phyloP scores from a whole-genome alignment of 192 early-diverging fungal genomes.

The Coemansia sp. region DNA sequence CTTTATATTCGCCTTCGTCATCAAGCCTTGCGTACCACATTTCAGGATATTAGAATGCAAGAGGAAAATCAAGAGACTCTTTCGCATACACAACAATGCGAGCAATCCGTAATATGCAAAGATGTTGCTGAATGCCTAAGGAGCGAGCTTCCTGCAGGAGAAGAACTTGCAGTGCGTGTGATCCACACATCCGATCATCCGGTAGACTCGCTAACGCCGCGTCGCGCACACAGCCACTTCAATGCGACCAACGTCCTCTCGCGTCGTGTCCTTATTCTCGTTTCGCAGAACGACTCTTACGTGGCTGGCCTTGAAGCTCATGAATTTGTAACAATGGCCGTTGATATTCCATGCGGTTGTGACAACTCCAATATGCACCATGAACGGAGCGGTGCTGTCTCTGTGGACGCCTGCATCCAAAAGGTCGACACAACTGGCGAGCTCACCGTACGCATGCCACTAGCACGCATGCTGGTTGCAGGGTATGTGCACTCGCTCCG shows the following conservation, averaged over 20 bases:
- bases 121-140: conserved; percentile 34
- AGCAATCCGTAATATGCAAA: conserved; percentile 12
- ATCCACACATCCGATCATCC: conserved; percentile 36
- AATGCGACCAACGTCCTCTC: conserved; percentile 27
- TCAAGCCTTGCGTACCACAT: not conserved
- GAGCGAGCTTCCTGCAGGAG: conserved; percentile 24
- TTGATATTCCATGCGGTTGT: conserved; percentile 9
- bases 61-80: not conserved
- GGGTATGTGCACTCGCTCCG: conserved; percentile 42
- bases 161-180: conserved; percentile 30
- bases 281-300: conserved; percentile 25
- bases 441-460: conserved; percentile 24
- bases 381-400: not conserved
- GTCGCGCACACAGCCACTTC: conserved; percentile 25
- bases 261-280: conserved; percentile 44
- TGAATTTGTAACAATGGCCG: conserved; percentile 38
- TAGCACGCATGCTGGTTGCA: conserved; percentile 32
- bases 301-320: conserved; percentile 47
- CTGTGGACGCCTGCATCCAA: conserved; percentile 44
- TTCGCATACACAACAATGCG: not conserved
- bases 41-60: not conserved
- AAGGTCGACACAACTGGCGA: conserved; percentile 52
- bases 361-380: not conserved
- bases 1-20: no score
- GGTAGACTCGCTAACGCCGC: conserved; percentile 47